Evolutionary conservation across 805 yeast genomes (phyloP).

Genomic region (Saturnispora saitoi): DNA sequence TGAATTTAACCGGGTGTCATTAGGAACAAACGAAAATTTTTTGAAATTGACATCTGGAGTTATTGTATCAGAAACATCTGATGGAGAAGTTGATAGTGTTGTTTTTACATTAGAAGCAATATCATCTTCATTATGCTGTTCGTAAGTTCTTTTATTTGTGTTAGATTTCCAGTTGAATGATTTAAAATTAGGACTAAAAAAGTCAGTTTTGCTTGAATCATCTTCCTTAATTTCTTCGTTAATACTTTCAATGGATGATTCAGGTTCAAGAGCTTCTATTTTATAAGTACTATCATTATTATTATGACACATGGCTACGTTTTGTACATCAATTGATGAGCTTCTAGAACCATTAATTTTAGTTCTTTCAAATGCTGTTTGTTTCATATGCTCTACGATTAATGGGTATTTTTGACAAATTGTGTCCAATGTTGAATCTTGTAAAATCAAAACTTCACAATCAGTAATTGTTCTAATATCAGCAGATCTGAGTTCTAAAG

Average conservation of each 20-base stretch:
- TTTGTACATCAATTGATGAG: not conserved
- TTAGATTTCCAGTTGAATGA: not conserved
- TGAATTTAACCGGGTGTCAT: not conserved
- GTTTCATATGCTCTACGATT: slow-evolving; percentile 49
- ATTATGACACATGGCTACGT: not conserved
- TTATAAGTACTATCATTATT: not conserved
- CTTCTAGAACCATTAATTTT: slow-evolving; percentile 21
- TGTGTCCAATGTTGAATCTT: slow-evolving; percentile 44
- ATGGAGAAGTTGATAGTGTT: not conserved
- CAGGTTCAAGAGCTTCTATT: not conserved
- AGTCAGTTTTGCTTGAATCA: not conserved
- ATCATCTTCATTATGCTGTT: not conserved
- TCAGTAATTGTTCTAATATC: slow-evolving; percentile 53
- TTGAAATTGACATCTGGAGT: slow-evolving; percentile 6
- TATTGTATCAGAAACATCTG: not conserved
- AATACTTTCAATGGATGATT: not conserved
- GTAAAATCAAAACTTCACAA: slow-evolving; percentile 52
- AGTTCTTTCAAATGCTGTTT: slow-evolving; percentile 49
- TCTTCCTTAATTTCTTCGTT: not conserved
- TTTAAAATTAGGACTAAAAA: not conserved
- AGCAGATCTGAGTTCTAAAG: slow-evolving; percentile 41
- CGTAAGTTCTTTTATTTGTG: not conserved
- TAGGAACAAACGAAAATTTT: slow-evolving; percentile 5
- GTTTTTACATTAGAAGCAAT: not conserved
- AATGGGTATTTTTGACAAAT: slow-evolving; percentile 51